Percentiles rank a stretch among this genome's conserved stretches.
Conservation (phyloP, 441 rosid genomes). For the Omphalea diandra region DNA sequence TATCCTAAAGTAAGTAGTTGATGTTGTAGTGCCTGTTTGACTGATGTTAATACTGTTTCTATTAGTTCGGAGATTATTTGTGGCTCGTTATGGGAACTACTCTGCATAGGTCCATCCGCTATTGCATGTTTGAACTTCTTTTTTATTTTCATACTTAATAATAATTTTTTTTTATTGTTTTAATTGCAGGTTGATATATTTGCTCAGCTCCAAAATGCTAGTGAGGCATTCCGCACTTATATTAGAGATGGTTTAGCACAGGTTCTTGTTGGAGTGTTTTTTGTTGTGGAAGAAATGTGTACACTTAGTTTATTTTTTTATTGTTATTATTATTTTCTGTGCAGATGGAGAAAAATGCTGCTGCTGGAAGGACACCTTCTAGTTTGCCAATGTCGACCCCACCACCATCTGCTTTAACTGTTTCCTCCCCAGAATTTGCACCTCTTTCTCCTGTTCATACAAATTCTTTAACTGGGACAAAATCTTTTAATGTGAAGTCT, state of each 20-base stretch:
- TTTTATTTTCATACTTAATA: too few relatives aligned
- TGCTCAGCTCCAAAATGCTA: conserved; percentile 98
- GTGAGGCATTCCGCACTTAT: conserved; percentile 98
- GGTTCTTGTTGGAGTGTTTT: conserved; percentile 47
- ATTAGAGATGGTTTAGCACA: conserved; percentile 98
- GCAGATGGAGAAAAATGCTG: conserved; percentile 97
- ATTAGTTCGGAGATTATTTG: background rate
- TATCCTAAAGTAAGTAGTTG: conserved; percentile 91
- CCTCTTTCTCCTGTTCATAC: conserved; percentile 69
- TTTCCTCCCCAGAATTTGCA: conserved; percentile 78
- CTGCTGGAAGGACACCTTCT: conserved; percentile 96
- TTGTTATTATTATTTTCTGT: background rate
- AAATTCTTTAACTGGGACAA: conserved; percentile 53
- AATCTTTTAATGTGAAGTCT: conserved; percentile 50
- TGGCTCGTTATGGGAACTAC: background rate
- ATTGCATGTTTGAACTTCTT: background rate
- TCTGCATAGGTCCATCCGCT: background rate
- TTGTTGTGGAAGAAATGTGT: background rate
- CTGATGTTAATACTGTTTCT: background rate
- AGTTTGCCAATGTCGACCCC: conserved; percentile 93
- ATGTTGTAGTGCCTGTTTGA: conserved; percentile 7
- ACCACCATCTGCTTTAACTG: conserved; percentile 73
- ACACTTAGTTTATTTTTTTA: background rate
- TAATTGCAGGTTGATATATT: conserved; percentile 90
- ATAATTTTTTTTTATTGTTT: background rate